A percentile compares a stretch with the other conserved stretches of the same genome.
These are phyloP conservation scores for Iberis amara DNA, from an alignment of 441 rosid species.

Conservation along the genomic window DNA sequence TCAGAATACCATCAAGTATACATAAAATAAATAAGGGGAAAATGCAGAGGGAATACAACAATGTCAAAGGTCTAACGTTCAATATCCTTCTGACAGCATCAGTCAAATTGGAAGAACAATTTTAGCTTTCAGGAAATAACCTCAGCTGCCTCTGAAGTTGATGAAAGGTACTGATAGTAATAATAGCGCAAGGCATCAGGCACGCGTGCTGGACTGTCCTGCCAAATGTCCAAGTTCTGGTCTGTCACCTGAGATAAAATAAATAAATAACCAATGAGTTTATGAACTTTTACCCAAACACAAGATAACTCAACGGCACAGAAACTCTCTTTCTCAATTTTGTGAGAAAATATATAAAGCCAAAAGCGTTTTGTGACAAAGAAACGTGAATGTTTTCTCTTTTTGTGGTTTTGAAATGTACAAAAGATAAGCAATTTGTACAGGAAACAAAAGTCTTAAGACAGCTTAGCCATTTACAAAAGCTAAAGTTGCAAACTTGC, in stretches of 20 bases:
- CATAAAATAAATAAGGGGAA: background rate
- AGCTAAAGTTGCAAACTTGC: background rate
- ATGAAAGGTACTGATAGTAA: conserved; percentile 92
- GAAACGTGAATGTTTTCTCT: background rate
- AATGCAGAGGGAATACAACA: conserved; percentile 10
- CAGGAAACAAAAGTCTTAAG: too few species aligned
- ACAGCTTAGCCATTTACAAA: background rate
- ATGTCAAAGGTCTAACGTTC: conserved; percentile 11
- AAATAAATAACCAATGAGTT: conserved; percentile 8
- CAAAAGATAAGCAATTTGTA: background rate
- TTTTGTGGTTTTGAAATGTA: conserved; percentile 5
- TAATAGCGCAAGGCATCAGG: conserved; percentile 93
- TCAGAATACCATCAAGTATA: background rate
- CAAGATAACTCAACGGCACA: conserved; percentile 6
- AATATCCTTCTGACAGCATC: conserved; percentile 16
- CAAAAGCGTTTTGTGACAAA: conserved; percentile 2
- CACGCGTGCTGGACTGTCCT: conserved; percentile 70
- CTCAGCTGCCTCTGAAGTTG: conserved; percentile 95
- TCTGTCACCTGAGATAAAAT: conserved; percentile 69
- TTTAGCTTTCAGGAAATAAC: conserved; percentile 33
- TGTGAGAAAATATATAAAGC: conserved; percentile 9
- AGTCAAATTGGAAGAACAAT: conserved; percentile 3
- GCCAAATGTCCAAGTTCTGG: conserved; percentile 87
- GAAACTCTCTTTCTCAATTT: background rate
- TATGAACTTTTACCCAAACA: conserved; percentile 5